A percentile compares a stretch with the other conserved stretches of the same genome.
Evolutionary conservation across 1,284 basidiomycete species (phyloP).

Genomic region (Leccinum variabile): DNA sequence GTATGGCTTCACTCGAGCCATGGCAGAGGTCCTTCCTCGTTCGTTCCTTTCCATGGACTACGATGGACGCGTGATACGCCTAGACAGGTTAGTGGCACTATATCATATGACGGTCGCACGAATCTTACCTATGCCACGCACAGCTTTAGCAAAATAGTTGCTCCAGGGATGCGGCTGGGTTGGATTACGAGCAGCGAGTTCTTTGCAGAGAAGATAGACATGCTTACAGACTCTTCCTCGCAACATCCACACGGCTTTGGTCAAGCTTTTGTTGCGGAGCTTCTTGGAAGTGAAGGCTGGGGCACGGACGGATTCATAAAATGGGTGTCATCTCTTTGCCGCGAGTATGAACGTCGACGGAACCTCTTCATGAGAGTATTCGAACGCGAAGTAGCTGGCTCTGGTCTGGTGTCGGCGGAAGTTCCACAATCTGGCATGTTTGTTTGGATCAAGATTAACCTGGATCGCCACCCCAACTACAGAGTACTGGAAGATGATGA

Average conservation of each 20-base stretch:
- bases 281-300: slow-evolving; percentile 30
- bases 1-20: slow-evolving; percentile 34
- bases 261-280: slow-evolving; percentile 35
- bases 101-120: slow-evolving; percentile 35
- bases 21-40: slow-evolving; percentile 38
- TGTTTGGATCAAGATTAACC: slow-evolving; percentile 37
- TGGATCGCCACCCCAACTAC: slow-evolving; percentile 33
- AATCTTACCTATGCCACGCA: not conserved
- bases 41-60: slow-evolving; percentile 52
- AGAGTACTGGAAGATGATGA: slow-evolving; percentile 19
- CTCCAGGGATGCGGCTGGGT: slow-evolving; percentile 57
- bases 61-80: slow-evolving; percentile 55
- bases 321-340: slow-evolving; percentile 33
- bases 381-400: slow-evolving; percentile 22
- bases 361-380: slow-evolving; percentile 37
- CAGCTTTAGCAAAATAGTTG: slow-evolving; percentile 44
- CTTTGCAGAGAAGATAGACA: slow-evolving; percentile 50
- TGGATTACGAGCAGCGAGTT: slow-evolving; percentile 50
- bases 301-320: slow-evolving; percentile 36
- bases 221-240: slow-evolving; percentile 37
- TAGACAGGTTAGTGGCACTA: slow-evolving; percentile 40
- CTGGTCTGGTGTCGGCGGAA: slow-evolving; percentile 28
- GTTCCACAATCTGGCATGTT: slow-evolving; percentile 38
- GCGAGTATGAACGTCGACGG: slow-evolving; percentile 33
- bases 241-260: slow-evolving; percentile 35